phyloP scores from a whole-genome alignment of 306 rosid genomes.

The Dalbergia oliveri region DNA sequence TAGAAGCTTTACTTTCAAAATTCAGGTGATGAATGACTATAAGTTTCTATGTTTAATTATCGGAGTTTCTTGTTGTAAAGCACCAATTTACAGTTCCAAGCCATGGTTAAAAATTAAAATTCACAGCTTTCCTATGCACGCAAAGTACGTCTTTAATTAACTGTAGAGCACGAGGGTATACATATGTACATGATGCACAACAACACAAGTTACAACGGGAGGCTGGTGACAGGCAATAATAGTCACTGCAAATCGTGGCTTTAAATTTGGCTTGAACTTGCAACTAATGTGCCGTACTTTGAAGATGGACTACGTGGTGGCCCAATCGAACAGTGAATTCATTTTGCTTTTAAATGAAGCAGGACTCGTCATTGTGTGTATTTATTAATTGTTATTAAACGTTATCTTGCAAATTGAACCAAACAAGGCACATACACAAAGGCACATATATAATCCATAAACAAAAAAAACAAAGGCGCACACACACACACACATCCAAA shows the following conservation, averaged over 20 bases:
- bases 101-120: no score
- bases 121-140: background rate
- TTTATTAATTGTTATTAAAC: slow-evolving; percentile 30
- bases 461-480: no score
- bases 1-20: slow-evolving; percentile 8
- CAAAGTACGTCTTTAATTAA: slow-evolving; percentile 28
- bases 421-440: background rate
- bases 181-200: background rate
- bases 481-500: background rate
- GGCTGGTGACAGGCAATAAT: slow-evolving; percentile 39
- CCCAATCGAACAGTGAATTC: slow-evolving; percentile 25
- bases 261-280: slow-evolving; percentile 39
- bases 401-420: slow-evolving; percentile 33
- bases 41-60: background rate
- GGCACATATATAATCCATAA: no score
- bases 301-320: slow-evolving; percentile 38
- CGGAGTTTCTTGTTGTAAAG: slow-evolving; percentile 4
- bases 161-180: slow-evolving; percentile 3
- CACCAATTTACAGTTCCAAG: background rate
- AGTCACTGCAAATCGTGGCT: slow-evolving; percentile 34
- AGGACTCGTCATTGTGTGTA: background rate
- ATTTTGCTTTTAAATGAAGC: slow-evolving; percentile 37
- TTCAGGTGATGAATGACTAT: background rate
- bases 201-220: slow-evolving; percentile 26
- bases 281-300: slow-evolving; percentile 35